phyloP scores from a whole-genome alignment of 345 rosid species.

The Eutrema heterophyllum region DNA sequence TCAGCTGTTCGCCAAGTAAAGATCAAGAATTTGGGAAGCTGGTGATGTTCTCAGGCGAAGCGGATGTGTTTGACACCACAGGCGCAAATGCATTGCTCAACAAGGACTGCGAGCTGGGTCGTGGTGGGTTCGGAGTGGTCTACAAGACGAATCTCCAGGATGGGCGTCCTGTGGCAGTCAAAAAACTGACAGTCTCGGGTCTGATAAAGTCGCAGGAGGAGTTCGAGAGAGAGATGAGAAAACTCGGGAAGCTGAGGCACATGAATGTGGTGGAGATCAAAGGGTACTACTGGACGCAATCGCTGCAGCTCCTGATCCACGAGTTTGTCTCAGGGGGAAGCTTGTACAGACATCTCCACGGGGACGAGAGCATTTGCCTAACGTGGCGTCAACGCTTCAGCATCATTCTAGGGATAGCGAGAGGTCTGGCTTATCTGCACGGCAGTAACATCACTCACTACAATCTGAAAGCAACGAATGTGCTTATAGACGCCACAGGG shows the following conservation, averaged over 20 bases:
- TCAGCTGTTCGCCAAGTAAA: conserved; percentile 69
- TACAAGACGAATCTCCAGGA: conserved; percentile 71
- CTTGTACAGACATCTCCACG: conserved; percentile 76
- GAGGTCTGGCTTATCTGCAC: conserved; percentile 82
- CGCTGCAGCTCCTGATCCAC: conserved; percentile 79
- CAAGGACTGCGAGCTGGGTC: conserved; percentile 96
- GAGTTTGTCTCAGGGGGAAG: conserved; percentile 73
- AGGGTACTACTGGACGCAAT: conserved; percentile 94
- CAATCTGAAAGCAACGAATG: conserved; percentile 88
- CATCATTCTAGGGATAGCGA: conserved; percentile 81
- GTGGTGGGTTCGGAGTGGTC: conserved; percentile 96
- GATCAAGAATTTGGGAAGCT: conserved; percentile 92
- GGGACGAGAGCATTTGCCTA: conserved; percentile 38
- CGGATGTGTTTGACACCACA: conserved; percentile 66
- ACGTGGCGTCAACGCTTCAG: conserved; percentile 86
- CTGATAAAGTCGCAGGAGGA: conserved; percentile 88
- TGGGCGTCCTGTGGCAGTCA: conserved; percentile 83
- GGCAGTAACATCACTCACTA: conserved; percentile 67
- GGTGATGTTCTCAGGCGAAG: conserved; percentile 90
- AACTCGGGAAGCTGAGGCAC: conserved; percentile 72
- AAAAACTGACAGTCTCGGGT: conserved; percentile 79
- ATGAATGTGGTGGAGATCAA: conserved; percentile 68
- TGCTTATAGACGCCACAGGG: conserved; percentile 71
- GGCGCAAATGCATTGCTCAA: conserved; percentile 83
- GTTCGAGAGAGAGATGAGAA: conserved; percentile 79